Evolutionary conservation across 1,139 yeast species (phyloP).

Genomic region (Saccharomyces hybrid): DNA sequence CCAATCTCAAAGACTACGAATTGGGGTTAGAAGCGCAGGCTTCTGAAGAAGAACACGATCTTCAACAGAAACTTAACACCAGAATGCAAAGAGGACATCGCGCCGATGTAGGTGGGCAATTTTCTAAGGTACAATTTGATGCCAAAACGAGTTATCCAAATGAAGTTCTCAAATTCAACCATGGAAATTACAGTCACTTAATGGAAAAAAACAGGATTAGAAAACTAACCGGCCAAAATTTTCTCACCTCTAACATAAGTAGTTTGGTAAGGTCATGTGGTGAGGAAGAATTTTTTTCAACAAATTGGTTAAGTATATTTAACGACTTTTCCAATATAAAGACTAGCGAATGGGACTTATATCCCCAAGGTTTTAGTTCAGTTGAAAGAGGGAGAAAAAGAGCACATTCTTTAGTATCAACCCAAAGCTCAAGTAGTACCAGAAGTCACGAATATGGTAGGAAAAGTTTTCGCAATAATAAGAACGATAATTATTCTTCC

Average conservation of each 20-base stretch:
- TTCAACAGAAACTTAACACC: background rate
- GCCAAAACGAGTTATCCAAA: conserved; percentile 23
- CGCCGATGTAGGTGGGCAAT: background rate
- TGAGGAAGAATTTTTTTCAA: background rate
- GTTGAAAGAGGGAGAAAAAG: conserved; percentile 22
- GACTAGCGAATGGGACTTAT: background rate
- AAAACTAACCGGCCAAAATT: background rate
- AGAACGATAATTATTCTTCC: conserved; percentile 6
- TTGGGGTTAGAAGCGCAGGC: background rate
- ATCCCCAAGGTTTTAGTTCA: conserved; percentile 2
- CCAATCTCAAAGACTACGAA: background rate
- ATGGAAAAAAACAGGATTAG: conserved; percentile 19
- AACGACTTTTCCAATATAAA: background rate
- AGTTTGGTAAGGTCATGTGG: background rate
- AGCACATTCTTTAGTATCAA: conserved; percentile 11
- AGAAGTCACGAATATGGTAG: conserved; percentile 28
- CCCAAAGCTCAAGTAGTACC: conserved; percentile 21
- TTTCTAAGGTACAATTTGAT: conserved; percentile 11
- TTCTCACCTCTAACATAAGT: background rate
- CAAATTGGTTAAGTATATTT: conserved; percentile 4
- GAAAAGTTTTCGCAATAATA: conserved; percentile 9
- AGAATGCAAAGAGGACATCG: background rate
- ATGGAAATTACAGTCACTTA: conserved; percentile 15
- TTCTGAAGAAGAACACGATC: background rate
- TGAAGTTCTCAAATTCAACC: conserved; percentile 20